Percentiles rank a stretch among this genome's conserved stretches.
Evolutionary conservation across 1,284 basidiomycete species (phyloP).

Genomic region (Puccinia polysora): DNA sequence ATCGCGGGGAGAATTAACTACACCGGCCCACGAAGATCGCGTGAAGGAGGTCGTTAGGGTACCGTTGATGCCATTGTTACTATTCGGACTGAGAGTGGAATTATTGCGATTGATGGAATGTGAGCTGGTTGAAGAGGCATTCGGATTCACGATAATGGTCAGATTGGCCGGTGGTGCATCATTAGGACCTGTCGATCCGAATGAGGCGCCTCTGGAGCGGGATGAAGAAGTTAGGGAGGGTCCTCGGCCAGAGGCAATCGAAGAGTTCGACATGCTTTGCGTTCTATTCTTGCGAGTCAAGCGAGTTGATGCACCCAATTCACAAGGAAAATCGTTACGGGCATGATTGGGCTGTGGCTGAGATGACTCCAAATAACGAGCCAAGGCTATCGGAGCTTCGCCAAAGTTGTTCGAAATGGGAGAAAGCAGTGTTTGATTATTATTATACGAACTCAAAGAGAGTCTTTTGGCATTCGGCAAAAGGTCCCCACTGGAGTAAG

Average conservation of each 20-base stretch:
- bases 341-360: not conserved
- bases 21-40: conserved; percentile 19
- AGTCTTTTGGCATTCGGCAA: not conserved
- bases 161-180: not conserved
- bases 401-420: conserved; percentile 13
- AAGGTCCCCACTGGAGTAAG: too few relatives aligned
- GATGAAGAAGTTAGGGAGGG: conserved; percentile 17
- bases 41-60: conserved; percentile 25
- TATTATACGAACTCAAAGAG: conserved; percentile 10
- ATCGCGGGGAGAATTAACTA: conserved; percentile 22
- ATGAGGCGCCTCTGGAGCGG: conserved; percentile 37
- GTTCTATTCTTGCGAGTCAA: conserved; percentile 32
- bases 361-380: conserved; percentile 32
- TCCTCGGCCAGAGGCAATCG: conserved; percentile 12
- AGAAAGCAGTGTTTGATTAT: not conserved
- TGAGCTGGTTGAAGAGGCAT: not conserved
- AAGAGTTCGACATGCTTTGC: conserved; percentile 30
- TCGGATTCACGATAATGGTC: not conserved
- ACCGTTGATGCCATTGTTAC: conserved; percentile 21
- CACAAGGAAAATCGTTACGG: conserved; percentile 21
- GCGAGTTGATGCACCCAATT: conserved; percentile 37
- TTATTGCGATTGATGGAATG: conserved; percentile 10
- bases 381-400: conserved; percentile 24
- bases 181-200: conserved; percentile 25
- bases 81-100: not conserved